Evolutionary conservation across 305 asterid species (phyloP), one percentile per base, ranked within the genome.

Genomic region (Fraxinus sp.): DNA sequence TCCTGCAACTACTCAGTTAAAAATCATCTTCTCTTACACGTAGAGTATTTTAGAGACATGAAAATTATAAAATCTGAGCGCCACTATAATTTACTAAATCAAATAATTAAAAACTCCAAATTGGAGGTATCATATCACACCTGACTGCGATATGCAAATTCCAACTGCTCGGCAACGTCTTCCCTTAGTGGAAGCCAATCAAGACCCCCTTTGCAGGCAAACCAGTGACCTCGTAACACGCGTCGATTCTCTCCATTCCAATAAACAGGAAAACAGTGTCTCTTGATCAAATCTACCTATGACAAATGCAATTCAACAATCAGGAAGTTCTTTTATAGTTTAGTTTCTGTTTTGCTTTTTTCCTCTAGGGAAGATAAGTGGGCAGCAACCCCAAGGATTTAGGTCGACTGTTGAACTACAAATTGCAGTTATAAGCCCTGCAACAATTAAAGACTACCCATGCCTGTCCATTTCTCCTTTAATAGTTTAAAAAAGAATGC

Each of bases 111-210:
- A 76, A 80, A 72, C 35, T 46, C 68, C 68, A 83, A 36, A 77
- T 30, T 33, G 76, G 75, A 80, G 77, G 43, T 81, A 78, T 83
- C 41, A 46, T 62, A 75, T 76, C 84, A 87, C 84, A 96, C 98
- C 98, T 91, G 94, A 87, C 97, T 77, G 83, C 94, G 92, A 84
- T 93, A 96, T 79, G 98, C 99, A 89, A 90, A 95, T 87, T 96
- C 99, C 92, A 96, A 88, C 78, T 96, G 99, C 91, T 96, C 99
- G 49, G 98, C 89, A 77, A 96, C 92, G 90, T 96, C 98, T 84
- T 96, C 99, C 76, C 98, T 95, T 59, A 96, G 87, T 32, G 99
- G 99, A 84, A 92, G 94, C 99, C 99, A 96, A 90, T 95, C 98
- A 74, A 95, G 95, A 68, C 97, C 94, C 68, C 97, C 97, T 89